phyloP scores from a whole-genome alignment of 805 yeast species.

The Ogataea parapolymorpha region DNA sequence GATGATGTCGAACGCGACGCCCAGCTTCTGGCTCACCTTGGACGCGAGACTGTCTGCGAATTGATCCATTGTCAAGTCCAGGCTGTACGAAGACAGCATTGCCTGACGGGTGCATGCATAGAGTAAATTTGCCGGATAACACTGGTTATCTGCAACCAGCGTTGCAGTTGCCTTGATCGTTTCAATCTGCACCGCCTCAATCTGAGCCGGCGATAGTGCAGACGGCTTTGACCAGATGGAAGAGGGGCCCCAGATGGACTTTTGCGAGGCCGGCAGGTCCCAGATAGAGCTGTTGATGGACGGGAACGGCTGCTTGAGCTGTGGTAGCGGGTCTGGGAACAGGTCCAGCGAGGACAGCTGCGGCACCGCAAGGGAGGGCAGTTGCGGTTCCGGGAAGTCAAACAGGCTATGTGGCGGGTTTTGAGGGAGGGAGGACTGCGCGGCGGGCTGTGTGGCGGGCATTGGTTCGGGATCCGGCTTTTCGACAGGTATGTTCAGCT shows the following conservation, averaged over 20 bases:
- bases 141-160: conserved; percentile 29
- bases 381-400: conserved; percentile 3
- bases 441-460: conserved; percentile 1
- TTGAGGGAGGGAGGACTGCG: conserved; percentile 5
- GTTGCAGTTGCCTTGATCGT: conserved; percentile 39
- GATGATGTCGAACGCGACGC: conserved; percentile 39
- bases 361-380: conserved; percentile 10
- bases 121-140: conserved; percentile 23
- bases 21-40: conserved; percentile 27
- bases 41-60: conserved; percentile 33
- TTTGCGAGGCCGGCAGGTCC: conserved; percentile 8
- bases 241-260: conserved; percentile 24
- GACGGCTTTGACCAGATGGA: conserved; percentile 19
- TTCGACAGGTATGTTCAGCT: conserved; percentile 7
- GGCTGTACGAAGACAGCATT: conserved; percentile 35
- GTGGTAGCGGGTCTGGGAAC: conserved; percentile 6
- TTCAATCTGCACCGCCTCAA: conserved; percentile 40
- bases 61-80: conserved; percentile 31
- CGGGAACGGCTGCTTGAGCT: conserved; percentile 7
- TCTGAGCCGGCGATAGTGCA: conserved; percentile 21
- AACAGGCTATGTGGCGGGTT: background rate
- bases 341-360: conserved; percentile 15
- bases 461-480: background rate
- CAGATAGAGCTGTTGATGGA: conserved; percentile 14
- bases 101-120: conserved; percentile 34